Evolutionary conservation across 495 filamentous ascomycete genomes (phyloP).

Genomic region (Lentithecium fluviatile): DNA sequence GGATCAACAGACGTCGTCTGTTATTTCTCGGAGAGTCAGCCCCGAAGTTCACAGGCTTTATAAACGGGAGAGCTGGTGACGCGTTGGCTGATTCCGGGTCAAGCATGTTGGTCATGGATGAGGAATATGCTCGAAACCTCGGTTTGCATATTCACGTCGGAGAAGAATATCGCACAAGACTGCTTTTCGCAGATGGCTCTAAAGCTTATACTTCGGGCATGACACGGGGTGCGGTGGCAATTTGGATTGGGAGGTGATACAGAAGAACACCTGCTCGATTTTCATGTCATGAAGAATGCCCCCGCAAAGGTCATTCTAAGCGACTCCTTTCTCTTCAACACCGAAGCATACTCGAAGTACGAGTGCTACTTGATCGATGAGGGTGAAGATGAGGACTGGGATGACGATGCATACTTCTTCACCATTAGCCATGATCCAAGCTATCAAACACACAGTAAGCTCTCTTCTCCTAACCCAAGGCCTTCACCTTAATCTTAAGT

Average conservation of each 20-base stretch:
- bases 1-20: neutral
- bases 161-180: neutral
- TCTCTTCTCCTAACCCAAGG: neutral
- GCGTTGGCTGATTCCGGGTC: slow-evolving; percentile 12
- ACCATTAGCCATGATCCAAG: neutral
- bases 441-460: neutral
- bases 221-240: neutral
- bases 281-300: neutral
- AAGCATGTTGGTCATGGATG: slow-evolving; percentile 6
- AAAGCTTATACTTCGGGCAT: neutral
- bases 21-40: slow-evolving; percentile 10
- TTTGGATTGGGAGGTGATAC: neutral
- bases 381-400: neutral
- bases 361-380: neutral
- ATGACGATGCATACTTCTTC: neutral
- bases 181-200: neutral
- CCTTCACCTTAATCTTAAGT: neutral
- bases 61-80: slow-evolving; percentile 1
- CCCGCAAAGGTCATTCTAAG: neutral
- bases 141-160: neutral
- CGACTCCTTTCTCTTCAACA: neutral
- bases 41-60: neutral
- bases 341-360: neutral
- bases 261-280: neutral
- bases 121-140: slow-evolving; percentile 1